A percentile compares a stretch with the other conserved stretches of the same genome.
Evolutionary conservation across 1,284 basidiomycete species (phyloP).

Genomic region (Malassezia furfur): DNA sequence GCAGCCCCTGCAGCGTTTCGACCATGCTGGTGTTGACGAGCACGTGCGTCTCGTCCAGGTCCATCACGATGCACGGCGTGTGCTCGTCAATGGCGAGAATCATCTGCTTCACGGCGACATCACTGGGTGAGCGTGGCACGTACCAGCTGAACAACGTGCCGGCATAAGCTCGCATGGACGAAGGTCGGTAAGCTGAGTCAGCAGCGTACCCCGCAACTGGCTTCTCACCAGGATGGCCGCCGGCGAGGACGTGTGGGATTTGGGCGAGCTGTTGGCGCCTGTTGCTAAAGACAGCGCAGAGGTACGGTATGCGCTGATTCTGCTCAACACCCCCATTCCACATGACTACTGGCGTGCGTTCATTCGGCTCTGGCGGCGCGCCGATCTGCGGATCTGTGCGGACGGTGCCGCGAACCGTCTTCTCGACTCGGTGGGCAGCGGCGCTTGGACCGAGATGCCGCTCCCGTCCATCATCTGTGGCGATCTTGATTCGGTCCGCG

Average conservation of each 20-base stretch:
- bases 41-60: slow-evolving; percentile 72
- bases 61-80: slow-evolving; percentile 66
- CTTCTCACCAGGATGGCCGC: not conserved
- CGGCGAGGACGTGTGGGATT: not conserved
- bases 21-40: slow-evolving; percentile 72
- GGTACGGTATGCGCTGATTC: slow-evolving; percentile 13
- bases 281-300: not conserved
- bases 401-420: slow-evolving; percentile 87
- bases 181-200: not conserved
- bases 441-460: slow-evolving; percentile 16
- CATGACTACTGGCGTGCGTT: slow-evolving; percentile 6
- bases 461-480: slow-evolving; percentile 76
- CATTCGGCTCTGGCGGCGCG: slow-evolving; percentile 18
- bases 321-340: slow-evolving; percentile 19
- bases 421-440: slow-evolving; percentile 55
- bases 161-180: slow-evolving; percentile 15
- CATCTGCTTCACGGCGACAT: slow-evolving; percentile 82
- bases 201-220: not conserved
- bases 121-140: slow-evolving; percentile 53
- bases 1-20: slow-evolving; percentile 60
- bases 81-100: slow-evolving; percentile 68
- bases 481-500: slow-evolving; percentile 74
- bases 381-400: slow-evolving; percentile 57
- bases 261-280: not conserved
- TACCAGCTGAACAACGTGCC: slow-evolving; percentile 14